Conservation (phyloP, 2,329 filamentous ascomycete genomes). For the Venturia nashicola region DNA sequence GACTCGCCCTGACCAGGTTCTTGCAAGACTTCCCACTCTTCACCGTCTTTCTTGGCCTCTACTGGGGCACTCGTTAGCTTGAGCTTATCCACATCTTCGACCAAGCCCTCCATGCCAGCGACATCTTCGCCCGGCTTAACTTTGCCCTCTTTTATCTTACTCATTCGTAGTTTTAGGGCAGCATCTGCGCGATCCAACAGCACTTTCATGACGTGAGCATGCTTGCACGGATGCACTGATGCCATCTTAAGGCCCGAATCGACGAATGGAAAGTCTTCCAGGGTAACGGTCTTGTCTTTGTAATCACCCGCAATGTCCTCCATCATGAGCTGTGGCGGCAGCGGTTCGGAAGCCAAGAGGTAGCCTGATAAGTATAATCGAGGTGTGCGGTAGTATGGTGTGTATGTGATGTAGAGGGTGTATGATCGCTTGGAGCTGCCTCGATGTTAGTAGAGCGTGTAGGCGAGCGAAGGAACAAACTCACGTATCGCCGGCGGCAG, state of each 20-base stretch:
- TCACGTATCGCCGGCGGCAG: slow-evolving; percentile 41
- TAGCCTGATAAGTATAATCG: slow-evolving; percentile 93
- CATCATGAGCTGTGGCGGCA: slow-evolving; percentile 81
- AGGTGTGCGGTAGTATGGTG: slow-evolving; percentile 90
- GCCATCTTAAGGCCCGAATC: slow-evolving; percentile 89
- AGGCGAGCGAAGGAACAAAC: slow-evolving; percentile 18
- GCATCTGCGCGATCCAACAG: slow-evolving; percentile 91
- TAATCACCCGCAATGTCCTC: slow-evolving; percentile 94
- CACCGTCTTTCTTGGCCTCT: slow-evolving; percentile 31
- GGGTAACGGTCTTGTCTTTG: slow-evolving; percentile 95
- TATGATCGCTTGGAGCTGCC: slow-evolving; percentile 77
- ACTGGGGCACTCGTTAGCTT: slow-evolving; percentile 36
- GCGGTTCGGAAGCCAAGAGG: slow-evolving; percentile 62
- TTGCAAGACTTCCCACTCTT: slow-evolving; percentile 51
- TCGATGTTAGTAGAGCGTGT: slow-evolving; percentile 12
- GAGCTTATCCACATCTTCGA: slow-evolving; percentile 61
- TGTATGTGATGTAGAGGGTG: slow-evolving; percentile 96
- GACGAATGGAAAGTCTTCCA: slow-evolving; percentile 95
- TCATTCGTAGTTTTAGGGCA: slow-evolving; percentile 74
- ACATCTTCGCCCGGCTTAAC: slow-evolving; percentile 35
- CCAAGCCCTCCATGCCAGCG: slow-evolving; percentile 62
- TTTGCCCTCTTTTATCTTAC: slow-evolving; percentile 60
- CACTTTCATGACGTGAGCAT: slow-evolving; percentile 96
- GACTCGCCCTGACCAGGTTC: slow-evolving; percentile 43
- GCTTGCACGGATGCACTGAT: slow-evolving; percentile 91